These are phyloP conservation scores for Dothiorella sarmentorum DNA, from an alignment of 2,329 filamentous ascomycete genomes.

Conservation along the genomic window DNA sequence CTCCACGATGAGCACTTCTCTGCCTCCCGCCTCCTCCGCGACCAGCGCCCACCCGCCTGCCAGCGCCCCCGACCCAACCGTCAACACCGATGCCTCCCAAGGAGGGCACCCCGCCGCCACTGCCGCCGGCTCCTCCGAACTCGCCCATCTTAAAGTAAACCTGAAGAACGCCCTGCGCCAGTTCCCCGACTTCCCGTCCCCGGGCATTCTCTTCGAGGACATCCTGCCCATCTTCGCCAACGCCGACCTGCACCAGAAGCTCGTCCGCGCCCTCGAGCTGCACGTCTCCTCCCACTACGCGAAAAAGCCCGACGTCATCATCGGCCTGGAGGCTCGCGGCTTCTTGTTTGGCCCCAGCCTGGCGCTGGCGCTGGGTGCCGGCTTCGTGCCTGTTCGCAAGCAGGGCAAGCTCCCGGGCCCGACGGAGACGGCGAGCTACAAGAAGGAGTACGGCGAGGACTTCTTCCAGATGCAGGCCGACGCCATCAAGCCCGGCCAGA, in stretches of 20 bases:
- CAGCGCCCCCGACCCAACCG: slow-evolving; percentile 33
- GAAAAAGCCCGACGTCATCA: slow-evolving; percentile 77
- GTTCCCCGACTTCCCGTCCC: slow-evolving; percentile 87
- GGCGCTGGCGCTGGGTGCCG: slow-evolving; percentile 75
- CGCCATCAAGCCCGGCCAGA: slow-evolving; percentile 79
- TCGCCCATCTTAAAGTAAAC: slow-evolving; percentile 62
- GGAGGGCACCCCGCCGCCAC: slow-evolving; percentile 48
- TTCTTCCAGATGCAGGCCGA: slow-evolving; percentile 94
- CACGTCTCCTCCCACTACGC: slow-evolving; percentile 66
- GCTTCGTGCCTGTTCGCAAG: slow-evolving; percentile 93
- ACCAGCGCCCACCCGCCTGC: slow-evolving; percentile 33
- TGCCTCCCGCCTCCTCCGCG: slow-evolving; percentile 18
- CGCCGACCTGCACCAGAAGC: slow-evolving; percentile 66
- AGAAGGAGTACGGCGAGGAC: slow-evolving; percentile 96
- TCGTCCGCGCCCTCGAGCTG: slow-evolving; percentile 81
- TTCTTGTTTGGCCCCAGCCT: slow-evolving; percentile 93
- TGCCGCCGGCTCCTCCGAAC: slow-evolving; percentile 52
- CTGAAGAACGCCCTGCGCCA: slow-evolving; percentile 73
- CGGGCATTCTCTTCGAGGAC: slow-evolving; percentile 94
- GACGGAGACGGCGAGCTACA: slow-evolving; percentile 77
- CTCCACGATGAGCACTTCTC: slow-evolving; percentile 15
- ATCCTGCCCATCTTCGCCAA: slow-evolving; percentile 94
- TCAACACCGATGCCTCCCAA: slow-evolving; percentile 41
- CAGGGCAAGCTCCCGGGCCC: slow-evolving; percentile 91
- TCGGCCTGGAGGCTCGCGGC: slow-evolving; percentile 89